A percentile compares a stretch with the other conserved stretches of the same genome.
phyloP scores from a whole-genome alignment of 1,284 basidiomycete species.

The Cryptococcus wingfieldii region DNA sequence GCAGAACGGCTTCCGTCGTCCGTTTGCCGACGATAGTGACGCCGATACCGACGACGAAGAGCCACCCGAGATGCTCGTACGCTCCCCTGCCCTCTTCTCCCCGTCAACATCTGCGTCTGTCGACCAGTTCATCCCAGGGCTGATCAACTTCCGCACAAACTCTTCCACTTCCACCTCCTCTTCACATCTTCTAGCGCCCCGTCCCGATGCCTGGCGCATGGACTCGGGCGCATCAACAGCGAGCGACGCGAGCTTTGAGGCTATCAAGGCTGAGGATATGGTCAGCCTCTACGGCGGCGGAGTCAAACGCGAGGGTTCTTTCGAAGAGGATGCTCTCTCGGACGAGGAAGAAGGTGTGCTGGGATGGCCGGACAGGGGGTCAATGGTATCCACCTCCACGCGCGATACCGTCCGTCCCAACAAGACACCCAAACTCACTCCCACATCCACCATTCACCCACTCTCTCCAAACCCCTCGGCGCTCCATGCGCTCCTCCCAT shows the following conservation, averaged over 20 bases:
- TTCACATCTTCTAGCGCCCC: not conserved
- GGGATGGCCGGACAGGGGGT: constrained; percentile 1
- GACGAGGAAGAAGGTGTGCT: constrained; percentile 4
- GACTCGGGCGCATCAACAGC: constrained; percentile 9
- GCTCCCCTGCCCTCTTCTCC: constrained; percentile 3
- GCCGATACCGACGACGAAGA: not conserved
- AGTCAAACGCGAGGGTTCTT: constrained; percentile 7
- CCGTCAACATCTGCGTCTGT: not conserved
- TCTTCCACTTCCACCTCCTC: constrained; percentile 1
- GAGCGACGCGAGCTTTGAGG: constrained; percentile 30
- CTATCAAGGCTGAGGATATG: constrained; percentile 22
- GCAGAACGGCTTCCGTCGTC: not conserved
- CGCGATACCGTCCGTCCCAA: not conserved
- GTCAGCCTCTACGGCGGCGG: constrained; percentile 20
- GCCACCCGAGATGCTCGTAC: not conserved
- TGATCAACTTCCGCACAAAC: constrained; percentile 20
- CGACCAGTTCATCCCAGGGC: constrained; percentile 14
- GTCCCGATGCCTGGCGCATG: constrained; percentile 9
- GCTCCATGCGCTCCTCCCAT: not conserved
- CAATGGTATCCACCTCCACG: constrained; percentile 6
- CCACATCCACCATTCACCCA: constrained; percentile 2
- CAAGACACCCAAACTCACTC: constrained; percentile 1
- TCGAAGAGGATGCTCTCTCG: not conserved
- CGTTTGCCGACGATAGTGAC: not conserved
- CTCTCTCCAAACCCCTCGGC: not conserved